A percentile compares a stretch with the other conserved stretches of the same genome.
Conservation (phyloP, 257 asterid genomes). For the Catharanthus roseus region DNA sequence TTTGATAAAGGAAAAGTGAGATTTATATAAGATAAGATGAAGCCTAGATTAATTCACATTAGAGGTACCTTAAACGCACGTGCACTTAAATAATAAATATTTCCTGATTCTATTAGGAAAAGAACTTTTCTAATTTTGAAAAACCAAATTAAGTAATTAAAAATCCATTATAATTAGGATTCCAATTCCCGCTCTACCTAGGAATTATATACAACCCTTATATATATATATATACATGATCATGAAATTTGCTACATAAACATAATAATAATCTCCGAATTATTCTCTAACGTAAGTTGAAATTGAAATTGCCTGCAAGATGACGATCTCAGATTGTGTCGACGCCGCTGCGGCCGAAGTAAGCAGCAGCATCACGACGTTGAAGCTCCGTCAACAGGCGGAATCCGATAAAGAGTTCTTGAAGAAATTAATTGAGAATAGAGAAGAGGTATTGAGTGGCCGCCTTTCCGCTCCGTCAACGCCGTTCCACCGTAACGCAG, state of each 20-base stretch:
- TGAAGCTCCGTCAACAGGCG: slow-evolving; percentile 14
- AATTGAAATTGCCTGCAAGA: neutral
- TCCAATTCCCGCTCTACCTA: neutral
- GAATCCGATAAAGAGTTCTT: slow-evolving; percentile 17
- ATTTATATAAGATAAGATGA: too few species aligned
- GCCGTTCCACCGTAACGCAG: neutral
- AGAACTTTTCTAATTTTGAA: neutral
- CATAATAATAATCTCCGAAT: too few species aligned
- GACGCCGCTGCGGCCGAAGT: too few species aligned
- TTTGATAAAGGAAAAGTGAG: too few species aligned
- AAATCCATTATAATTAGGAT: neutral
- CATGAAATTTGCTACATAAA: too few species aligned
- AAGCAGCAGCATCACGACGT: too few species aligned
- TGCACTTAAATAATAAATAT: too few species aligned
- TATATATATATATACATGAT: neutral
- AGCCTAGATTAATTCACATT: too few species aligned
- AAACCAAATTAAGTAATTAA: neutral
- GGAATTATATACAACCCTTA: neutral
- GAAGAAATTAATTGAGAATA: neutral
- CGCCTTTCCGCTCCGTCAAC: too few species aligned
- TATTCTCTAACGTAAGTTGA: too few species aligned
- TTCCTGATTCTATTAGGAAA: neutral
- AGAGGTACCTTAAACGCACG: too few species aligned
- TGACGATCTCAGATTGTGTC: slow-evolving; percentile 9
- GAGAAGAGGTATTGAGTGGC: neutral